Conservation (phyloP, 768 basidiomycete species). For the Melanogaster broomeanus region DNA sequence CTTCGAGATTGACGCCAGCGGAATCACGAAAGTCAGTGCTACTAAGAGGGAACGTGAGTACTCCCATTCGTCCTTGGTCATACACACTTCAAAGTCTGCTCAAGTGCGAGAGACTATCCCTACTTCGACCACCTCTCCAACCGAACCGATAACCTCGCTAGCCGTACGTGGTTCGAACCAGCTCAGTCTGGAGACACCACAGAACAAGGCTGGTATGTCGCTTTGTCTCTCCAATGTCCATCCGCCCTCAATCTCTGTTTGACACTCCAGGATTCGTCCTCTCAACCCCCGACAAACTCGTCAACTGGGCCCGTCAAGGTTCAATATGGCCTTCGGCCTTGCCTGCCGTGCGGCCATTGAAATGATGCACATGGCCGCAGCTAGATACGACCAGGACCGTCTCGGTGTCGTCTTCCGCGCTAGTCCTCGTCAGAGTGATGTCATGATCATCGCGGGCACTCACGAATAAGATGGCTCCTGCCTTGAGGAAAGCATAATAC, state of each 20-base stretch:
- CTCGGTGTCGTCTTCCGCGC: conserved; percentile 98
- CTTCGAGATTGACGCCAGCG: conserved; percentile 94
- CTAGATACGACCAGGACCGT: conserved; percentile 97
- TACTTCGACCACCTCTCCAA: conserved; percentile 42
- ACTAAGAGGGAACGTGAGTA: conserved; percentile 91
- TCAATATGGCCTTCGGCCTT: conserved; percentile 99
- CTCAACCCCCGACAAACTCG: conserved; percentile 95
- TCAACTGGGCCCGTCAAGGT: conserved; percentile 96
- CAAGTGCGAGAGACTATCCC: conserved; percentile 43
- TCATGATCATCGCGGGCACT: conserved; percentile 99
- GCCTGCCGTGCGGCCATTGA: conserved; percentile 99
- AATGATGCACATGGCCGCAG: conserved; percentile 99
- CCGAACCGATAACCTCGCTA: conserved; percentile 65
- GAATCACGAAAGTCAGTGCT: conserved; percentile 92
- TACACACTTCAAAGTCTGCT: conserved; percentile 54
- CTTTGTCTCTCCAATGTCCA: not conserved
- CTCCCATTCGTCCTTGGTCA: not conserved
- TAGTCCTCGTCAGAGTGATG: conserved; percentile 95
- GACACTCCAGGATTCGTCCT: conserved; percentile 87
- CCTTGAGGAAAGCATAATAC: conserved; percentile 90
- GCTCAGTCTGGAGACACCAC: conserved; percentile 81
- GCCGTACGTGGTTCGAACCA: conserved; percentile 84
- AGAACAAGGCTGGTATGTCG: conserved; percentile 81
- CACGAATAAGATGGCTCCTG: conserved; percentile 99
- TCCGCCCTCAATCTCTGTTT: not conserved